Evolutionary conservation across 441 rosid genomes (phyloP), one percentile per base, ranked within the genome.

Genomic region (Cnidoscolus chayamansa): DNA sequence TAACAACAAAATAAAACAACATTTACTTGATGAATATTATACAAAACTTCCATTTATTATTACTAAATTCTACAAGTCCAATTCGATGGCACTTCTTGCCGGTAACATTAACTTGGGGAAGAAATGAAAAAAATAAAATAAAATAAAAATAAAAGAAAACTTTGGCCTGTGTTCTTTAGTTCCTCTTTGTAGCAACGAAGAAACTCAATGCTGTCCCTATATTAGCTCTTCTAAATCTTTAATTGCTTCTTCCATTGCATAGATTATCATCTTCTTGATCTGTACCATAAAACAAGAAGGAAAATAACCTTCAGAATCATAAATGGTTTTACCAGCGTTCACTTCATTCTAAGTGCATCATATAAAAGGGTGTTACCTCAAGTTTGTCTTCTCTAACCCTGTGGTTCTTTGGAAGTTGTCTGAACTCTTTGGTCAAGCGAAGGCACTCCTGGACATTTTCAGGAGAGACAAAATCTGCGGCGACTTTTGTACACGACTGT

Each of bases 401-500:
- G 32, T 94, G 99, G 78, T 87, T 83, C 75, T 74, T 83, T 0
- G 99, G 99, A 77, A 94, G 94, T 59, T 78, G 86, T 58, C 99
- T 86, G 80, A 92, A 92, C 83, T 90, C 97, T 73, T 92, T 83
- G 0, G 97, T 90, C 35, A 92, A 74, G 32, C 89, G 88, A 25
- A 94, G 81, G 81, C 98, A 94, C 73, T 90, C 90, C 0, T 71
- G 31, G n/a, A 92, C 77, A 63, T 88, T 92, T 78, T 92, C 99
- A 0, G 99, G 98, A 9, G 99, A 94, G 56, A 94, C 96, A 20
- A 90, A 92, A 77, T 94, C 99, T 57, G 78, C 85, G 2, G 98
- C 99, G 4, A 92, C 96, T 82, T 94, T 94, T 4, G 98, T 90
- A 71, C 99, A 90, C 0, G 99, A 90, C 99, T 92, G 74, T 19